Conservation (phyloP, 345 rosid species). For the Hibiscus trionum region DNA sequence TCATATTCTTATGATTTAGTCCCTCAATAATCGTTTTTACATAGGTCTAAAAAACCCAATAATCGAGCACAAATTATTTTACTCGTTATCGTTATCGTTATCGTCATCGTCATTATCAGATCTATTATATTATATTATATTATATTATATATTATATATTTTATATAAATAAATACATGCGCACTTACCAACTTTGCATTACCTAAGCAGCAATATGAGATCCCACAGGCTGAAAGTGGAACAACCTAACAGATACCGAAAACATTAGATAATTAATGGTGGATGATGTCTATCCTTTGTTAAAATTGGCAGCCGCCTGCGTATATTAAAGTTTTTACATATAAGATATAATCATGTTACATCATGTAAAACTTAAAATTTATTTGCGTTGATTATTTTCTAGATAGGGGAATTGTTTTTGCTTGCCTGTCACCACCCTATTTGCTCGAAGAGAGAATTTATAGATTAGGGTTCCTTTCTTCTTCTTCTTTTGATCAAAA, state of each 20-base stretch:
- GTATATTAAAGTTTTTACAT: too few species aligned
- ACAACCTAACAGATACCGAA: not conserved
- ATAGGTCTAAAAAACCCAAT: not conserved
- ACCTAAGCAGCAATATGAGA: slow-evolving; percentile 1
- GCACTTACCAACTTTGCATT: slow-evolving; percentile 3
- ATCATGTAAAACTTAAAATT: too few species aligned
- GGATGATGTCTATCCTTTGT: not conserved
- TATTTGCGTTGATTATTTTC: too few species aligned
- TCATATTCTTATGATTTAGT: not conserved
- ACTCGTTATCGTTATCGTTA: not conserved
- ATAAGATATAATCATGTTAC: too few species aligned
- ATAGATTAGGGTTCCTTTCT: too few species aligned
- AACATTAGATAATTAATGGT: not conserved
- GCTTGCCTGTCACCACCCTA: too few species aligned
- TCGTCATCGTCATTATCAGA: not conserved
- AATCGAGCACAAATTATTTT: not conserved
- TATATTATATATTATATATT: too few species aligned
- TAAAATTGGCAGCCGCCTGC: not conserved
- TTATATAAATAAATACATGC: not conserved
- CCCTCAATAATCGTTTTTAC: not conserved
- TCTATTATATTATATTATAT: too few species aligned
- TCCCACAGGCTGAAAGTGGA: slow-evolving; percentile 3
- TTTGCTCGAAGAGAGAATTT: too few species aligned
- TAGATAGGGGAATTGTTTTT: too few species aligned
- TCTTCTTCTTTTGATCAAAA: too few species aligned